phyloP scores from a whole-genome alignment of 1,284 basidiomycete species.

The Naganishia cerealis region DNA sequence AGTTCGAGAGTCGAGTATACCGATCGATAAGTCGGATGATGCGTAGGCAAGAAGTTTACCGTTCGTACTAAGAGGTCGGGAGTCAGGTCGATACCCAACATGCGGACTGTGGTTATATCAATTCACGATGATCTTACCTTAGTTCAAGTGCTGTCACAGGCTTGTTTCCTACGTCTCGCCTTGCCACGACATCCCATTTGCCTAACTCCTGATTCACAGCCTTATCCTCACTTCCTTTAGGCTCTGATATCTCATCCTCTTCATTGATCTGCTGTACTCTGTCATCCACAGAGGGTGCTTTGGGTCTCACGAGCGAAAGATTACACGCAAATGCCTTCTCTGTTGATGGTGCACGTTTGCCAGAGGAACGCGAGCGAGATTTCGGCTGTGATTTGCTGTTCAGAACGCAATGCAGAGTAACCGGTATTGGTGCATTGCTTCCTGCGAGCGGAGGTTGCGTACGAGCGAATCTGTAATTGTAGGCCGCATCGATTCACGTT shows the following conservation, averaged over 20 bases:
- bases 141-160: slow-evolving; percentile 82
- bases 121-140: slow-evolving; percentile 59
- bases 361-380: slow-evolving; percentile 10
- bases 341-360: slow-evolving; percentile 58
- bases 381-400: slow-evolving; percentile 59
- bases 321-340: slow-evolving; percentile 54
- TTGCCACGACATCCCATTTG: slow-evolving; percentile 52
- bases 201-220: slow-evolving; percentile 40
- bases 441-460: slow-evolving; percentile 6
- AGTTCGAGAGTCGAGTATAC: slow-evolving; percentile 77
- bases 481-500: background rate
- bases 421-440: slow-evolving; percentile 33
- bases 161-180: slow-evolving; percentile 64
- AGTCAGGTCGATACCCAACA: background rate
- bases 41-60: slow-evolving; percentile 83
- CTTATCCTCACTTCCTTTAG: slow-evolving; percentile 35
- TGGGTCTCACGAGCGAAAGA: slow-evolving; percentile 13
- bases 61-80: slow-evolving; percentile 61
- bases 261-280: slow-evolving; percentile 44
- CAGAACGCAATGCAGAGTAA: slow-evolving; percentile 68
- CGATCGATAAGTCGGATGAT: slow-evolving; percentile 80
- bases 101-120: background rate
- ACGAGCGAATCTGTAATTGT: slow-evolving; percentile 59
- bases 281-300: background rate
- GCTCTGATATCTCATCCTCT: slow-evolving; percentile 57